Conservation (phyloP, 1,139 yeast species). For the Lodderomyces orthopsilosis region DNA sequence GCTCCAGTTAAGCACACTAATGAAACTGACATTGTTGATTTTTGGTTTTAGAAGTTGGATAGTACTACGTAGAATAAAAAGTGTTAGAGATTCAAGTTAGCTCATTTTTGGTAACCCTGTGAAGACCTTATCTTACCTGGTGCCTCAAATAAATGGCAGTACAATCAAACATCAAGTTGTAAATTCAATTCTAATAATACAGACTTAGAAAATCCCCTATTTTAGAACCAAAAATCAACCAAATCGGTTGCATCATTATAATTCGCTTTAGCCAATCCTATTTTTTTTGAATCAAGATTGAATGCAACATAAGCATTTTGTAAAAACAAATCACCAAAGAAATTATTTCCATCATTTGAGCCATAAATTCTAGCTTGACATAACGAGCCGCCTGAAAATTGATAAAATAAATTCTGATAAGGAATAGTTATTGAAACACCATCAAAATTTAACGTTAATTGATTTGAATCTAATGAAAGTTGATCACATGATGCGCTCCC, state of each 20-base stretch:
- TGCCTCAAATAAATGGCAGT: no score
- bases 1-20: slow-evolving; percentile 4
- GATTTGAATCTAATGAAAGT: neutral
- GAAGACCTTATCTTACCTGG: no score
- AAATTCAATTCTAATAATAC: no score
- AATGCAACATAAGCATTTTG: slow-evolving; percentile 41
- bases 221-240: slow-evolving; percentile 9
- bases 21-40: slow-evolving; percentile 6
- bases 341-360: neutral
- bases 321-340: slow-evolving; percentile 34
- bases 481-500: slow-evolving; percentile 1
- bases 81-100: no score
- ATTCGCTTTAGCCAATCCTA: slow-evolving; percentile 9
- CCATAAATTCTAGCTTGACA: slow-evolving; percentile 5
- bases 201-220: no score
- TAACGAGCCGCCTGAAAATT: neutral
- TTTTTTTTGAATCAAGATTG: slow-evolving; percentile 16
- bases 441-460: slow-evolving; percentile 5
- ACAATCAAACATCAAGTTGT: no score
- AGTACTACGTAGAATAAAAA: neutral
- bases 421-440: slow-evolving; percentile 6
- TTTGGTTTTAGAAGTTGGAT: slow-evolving; percentile 6
- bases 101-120: no score
- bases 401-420: neutral
- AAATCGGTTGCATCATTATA: slow-evolving; percentile 4